Evolutionary conservation across 768 basidiomycete genomes (phyloP), one percentile per base, ranked within the genome.

Genomic region (Guyanaporus albipodus): DNA sequence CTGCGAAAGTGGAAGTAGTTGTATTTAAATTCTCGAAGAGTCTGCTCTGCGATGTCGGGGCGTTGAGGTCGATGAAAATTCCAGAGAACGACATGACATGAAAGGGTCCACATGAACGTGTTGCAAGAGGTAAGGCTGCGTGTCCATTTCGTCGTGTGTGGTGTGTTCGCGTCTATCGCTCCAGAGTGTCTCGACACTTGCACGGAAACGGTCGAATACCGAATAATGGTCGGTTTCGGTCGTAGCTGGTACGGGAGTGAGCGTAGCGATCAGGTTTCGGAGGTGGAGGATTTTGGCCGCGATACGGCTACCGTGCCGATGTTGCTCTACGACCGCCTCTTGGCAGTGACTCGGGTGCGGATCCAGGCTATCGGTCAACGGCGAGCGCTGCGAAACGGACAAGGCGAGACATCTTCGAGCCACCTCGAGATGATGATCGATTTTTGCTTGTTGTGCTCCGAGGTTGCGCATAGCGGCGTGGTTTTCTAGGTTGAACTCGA

Each of bases 241-340:
- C 19, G 56, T 59, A 3, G 60, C 57, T 8, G 60, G 60, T 32
- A 60, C 35, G 22, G 56, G 59, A 6, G 53, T 18, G 41, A 62
- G 59, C 28, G 53, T 26, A 10, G 59, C 47, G 46, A 48, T 46
- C 29, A 49, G n/a, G 37, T 51, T 53, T 38, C 38, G 56, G 31
- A 62, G 51, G 41, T 62, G 59, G 26, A 34, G 4, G 39, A 59
- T 54, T 48, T 59, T 59, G 35, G 54, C 51, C 26, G 54, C 51
- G 46, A 53, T 61, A 4, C 59, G 51, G 32, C 39, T 42, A 23
- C 51, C 51, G 5, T 42, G 48, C 36, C 28, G 56, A 29, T 52
- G 38, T 27, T 40, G 44, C 4, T 53, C 49, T 34, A 41, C 23
- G 1, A 31, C 39, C 11, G 44, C 29, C 26, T 53, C 45, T 17